phyloP scores from a whole-genome alignment of 176 grass and related monocot genomes.

The Ensete ventricosum region DNA sequence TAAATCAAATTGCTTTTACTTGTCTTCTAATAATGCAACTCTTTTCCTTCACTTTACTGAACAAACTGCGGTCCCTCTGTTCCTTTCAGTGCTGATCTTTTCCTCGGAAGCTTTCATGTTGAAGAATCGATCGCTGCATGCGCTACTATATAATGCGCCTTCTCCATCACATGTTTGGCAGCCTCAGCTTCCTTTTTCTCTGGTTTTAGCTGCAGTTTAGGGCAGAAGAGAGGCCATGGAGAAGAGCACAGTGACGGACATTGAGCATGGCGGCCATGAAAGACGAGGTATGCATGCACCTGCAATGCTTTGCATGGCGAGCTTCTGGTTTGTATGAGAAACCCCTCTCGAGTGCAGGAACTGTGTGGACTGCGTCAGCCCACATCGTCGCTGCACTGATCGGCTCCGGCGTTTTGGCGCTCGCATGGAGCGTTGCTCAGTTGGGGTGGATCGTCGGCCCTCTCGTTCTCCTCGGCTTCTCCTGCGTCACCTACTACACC shows the following conservation, averaged over 20 bases:
- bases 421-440: slow-evolving; percentile 93
- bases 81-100: neutral
- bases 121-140: neutral
- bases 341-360: slow-evolving; percentile 36
- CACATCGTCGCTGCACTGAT: slow-evolving; percentile 93
- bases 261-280: slow-evolving; percentile 53
- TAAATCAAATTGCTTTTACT: too few species aligned
- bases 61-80: neutral
- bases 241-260: slow-evolving; percentile 46
- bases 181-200: neutral
- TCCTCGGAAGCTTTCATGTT: neutral
- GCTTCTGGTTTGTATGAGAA: too few species aligned
- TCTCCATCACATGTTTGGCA: neutral
- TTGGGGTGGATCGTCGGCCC: slow-evolving; percentile 75
- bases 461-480: slow-evolving; percentile 59
- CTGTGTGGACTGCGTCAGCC: slow-evolving; percentile 78
- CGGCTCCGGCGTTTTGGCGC: slow-evolving; percentile 80
- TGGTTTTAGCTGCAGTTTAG: neutral
- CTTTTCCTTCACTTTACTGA: neutral
- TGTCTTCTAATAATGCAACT: slow-evolving; percentile 4
- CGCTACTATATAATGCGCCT: neutral
- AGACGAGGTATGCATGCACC: slow-evolving; percentile 42
- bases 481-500: slow-evolving; percentile 87
- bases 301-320: too few species aligned
- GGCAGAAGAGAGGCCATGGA: slow-evolving; percentile 23